Evolutionary conservation across 2,329 filamentous ascomycete species (phyloP).

Genomic region (Colletotrichum theobromicola): DNA sequence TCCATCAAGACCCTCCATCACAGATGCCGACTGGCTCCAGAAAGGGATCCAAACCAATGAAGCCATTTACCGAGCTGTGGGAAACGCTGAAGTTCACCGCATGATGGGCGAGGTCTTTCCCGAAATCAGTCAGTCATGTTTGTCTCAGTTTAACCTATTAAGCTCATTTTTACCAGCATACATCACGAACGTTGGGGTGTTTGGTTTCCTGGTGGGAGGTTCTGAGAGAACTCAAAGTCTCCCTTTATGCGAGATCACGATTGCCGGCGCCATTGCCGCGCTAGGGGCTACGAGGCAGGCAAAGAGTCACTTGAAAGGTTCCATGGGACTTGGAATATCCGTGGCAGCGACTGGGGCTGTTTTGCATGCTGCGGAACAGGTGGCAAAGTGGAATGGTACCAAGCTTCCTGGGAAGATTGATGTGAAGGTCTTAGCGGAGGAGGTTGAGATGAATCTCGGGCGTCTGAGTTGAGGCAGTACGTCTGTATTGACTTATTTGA

Average conservation of each 20-base stretch:
- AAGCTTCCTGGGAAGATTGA: not conserved
- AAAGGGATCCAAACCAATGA: not conserved
- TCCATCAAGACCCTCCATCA: not conserved
- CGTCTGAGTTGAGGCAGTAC: fast-evolving
- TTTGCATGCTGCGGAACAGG: not conserved
- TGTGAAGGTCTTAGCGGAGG: fast-evolving
- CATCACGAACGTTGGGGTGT: not conserved
- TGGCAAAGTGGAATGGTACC: not conserved
- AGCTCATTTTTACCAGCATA: not conserved
- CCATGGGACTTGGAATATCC: not conserved
- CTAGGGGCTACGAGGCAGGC: not conserved
- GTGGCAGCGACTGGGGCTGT: not conserved
- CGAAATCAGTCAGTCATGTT: not conserved
- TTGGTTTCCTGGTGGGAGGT: not conserved
- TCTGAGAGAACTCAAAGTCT: not conserved
- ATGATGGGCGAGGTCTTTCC: not conserved
- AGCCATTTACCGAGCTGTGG: not conserved
- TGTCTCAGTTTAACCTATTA: not conserved
- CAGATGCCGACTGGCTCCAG: not conserved
- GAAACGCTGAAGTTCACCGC: not conserved
- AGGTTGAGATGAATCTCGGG: not conserved
- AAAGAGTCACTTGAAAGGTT: not conserved
- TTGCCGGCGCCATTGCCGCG: not conserved
- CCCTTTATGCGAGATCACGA: not conserved
- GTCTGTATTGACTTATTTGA: not conserved